phyloP scores from a whole-genome alignment of 148 eudicot genomes.

The Chenopodium formosanum region DNA sequence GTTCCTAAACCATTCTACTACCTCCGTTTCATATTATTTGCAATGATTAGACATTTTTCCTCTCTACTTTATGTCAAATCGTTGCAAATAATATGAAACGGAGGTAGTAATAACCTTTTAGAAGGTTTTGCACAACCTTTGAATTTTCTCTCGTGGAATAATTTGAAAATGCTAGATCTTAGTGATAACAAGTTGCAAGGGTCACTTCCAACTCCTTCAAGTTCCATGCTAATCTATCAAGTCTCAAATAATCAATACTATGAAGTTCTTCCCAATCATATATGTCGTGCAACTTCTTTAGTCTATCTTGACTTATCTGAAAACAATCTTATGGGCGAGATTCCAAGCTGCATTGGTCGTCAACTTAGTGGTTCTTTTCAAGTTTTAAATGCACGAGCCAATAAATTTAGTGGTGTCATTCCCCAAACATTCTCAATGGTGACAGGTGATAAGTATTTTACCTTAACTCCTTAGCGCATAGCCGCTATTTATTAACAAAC shows the following conservation, averaged over 20 bases:
- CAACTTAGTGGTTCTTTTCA: constrained; percentile 17
- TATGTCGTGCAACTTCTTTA: constrained; percentile 21
- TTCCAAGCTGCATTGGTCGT: constrained; percentile 31
- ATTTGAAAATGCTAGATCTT: neutral
- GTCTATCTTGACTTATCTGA: constrained; percentile 24
- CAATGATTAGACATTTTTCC: too few species aligned
- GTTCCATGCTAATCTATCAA: neutral
- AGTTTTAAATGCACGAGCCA: constrained; percentile 17
- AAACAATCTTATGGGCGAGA: constrained; percentile 27
- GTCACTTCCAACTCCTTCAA: constrained; percentile 29
- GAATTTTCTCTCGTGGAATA: too few species aligned
- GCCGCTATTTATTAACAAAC: too few species aligned
- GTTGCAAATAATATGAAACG: too few species aligned
- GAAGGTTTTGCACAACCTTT: constrained; percentile 20
- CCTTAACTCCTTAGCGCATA: too few species aligned
- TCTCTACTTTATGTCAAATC: too few species aligned
- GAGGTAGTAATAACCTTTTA: constrained; percentile 1
- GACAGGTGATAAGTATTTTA: too few species aligned
- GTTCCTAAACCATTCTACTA: neutral
- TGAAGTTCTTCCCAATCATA: constrained; percentile 19
- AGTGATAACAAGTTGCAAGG: constrained; percentile 13
- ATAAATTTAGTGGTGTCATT: constrained; percentile 22
- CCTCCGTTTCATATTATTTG: too few species aligned
- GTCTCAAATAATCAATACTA: constrained; percentile 10
- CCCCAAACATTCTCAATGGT: neutral